A percentile compares a stretch with the other conserved stretches of the same genome.
Conservation (phyloP, 495 filamentous ascomycete species). For the Xylaria scruposa region DNA sequence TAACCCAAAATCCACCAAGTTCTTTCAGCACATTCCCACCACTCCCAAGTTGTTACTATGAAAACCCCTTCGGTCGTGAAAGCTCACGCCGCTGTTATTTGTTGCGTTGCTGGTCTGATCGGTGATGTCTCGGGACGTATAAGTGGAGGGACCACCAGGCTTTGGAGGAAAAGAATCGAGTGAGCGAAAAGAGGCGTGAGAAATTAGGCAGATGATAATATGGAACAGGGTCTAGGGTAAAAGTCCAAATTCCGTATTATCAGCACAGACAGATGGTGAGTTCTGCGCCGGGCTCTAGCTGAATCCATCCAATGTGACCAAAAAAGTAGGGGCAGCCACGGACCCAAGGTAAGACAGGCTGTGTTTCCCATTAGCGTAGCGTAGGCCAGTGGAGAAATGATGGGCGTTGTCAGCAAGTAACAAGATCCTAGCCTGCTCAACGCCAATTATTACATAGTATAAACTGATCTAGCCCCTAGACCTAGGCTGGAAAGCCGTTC, state of each 20-base stretch:
- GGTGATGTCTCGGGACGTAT: neutral
- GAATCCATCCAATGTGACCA: conserved; percentile 31
- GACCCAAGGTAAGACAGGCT: conserved; percentile 25
- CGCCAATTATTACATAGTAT: conserved; percentile 9
- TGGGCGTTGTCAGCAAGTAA: conserved; percentile 1
- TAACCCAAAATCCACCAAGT: conserved; percentile 33
- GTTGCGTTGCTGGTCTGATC: neutral
- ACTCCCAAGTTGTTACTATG: neutral
- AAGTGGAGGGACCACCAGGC: conserved; percentile 1
- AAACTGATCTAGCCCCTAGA: neutral
- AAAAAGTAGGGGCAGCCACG: conserved; percentile 32
- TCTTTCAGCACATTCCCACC: neutral
- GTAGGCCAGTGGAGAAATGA: conserved; percentile 21
- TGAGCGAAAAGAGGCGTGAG: neutral
- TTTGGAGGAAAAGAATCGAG: conserved; percentile 14
- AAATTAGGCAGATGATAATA: conserved; percentile 7
- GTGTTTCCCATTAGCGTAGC: conserved; percentile 15
- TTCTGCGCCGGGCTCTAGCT: neutral
- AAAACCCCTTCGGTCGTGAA: neutral
- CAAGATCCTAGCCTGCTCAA: conserved; percentile 1
- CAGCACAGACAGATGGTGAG: neutral
- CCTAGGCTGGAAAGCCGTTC: neutral
- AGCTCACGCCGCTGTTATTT: neutral
- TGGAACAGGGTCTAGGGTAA: conserved; percentile 10
- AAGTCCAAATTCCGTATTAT: conserved; percentile 1